A percentile compares a stretch with the other conserved stretches of the same genome.
phyloP scores from a whole-genome alignment of 306 rosid genomes.

The Casuarina glauca region DNA sequence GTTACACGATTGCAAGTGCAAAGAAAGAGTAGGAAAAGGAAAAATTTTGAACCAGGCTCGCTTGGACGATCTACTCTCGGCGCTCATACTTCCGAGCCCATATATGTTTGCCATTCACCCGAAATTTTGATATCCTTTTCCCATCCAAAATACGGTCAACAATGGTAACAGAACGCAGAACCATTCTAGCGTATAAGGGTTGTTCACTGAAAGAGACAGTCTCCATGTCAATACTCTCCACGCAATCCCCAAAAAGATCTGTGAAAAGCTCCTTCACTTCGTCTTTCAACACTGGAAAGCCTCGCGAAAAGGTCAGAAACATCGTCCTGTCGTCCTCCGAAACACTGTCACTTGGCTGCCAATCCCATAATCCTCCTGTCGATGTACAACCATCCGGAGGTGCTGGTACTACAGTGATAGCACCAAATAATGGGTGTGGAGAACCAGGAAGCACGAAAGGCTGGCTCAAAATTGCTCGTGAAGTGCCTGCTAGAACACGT shows the following conservation, averaged over 20 bases:
- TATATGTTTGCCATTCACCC: constrained; percentile 54
- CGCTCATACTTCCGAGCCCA: constrained; percentile 70
- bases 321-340: constrained; percentile 50
- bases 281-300: constrained; percentile 43
- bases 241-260: constrained; percentile 32
- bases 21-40: not conserved
- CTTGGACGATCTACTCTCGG: constrained; percentile 29
- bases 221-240: constrained; percentile 48
- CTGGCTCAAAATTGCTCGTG: not conserved
- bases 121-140: constrained; percentile 36
- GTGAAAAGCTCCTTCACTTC: constrained; percentile 42
- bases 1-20: not conserved
- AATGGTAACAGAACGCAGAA: constrained; percentile 29
- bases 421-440: constrained; percentile 59
- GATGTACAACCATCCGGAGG: constrained; percentile 7
- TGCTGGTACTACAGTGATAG: constrained; percentile 25
- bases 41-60: not conserved
- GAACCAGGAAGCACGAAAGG: constrained; percentile 40
- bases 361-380: constrained; percentile 33
- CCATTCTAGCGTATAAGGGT: constrained; percentile 55
- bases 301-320: constrained; percentile 66
- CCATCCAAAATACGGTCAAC: constrained; percentile 51
- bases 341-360: constrained; percentile 13
- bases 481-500: constrained; percentile 12
- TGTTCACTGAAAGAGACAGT: constrained; percentile 29